Evolutionary conservation across 2,329 filamentous ascomycete genomes (phyloP).

Genomic region (Aspergillus fructus): DNA sequence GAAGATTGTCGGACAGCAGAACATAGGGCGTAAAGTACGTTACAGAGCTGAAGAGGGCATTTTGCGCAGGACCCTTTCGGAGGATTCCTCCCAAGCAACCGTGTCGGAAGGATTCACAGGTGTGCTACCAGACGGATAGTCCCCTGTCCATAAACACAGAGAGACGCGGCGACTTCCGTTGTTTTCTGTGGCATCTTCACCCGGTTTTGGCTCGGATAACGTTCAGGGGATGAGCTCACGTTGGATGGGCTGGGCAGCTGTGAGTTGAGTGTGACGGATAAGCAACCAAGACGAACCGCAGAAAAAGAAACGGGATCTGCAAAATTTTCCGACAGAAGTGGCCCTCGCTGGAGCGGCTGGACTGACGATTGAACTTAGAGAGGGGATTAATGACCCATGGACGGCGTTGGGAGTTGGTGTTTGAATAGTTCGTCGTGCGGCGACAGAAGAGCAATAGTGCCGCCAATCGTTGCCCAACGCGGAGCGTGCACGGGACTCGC

Average conservation of each 20-base stretch:
- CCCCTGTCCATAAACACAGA: not conserved
- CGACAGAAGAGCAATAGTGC: not conserved
- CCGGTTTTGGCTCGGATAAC: not conserved
- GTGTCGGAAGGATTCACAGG: constrained; percentile 16
- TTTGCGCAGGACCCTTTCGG: constrained; percentile 18
- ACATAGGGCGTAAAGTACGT: not conserved
- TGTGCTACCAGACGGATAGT: constrained; percentile 13
- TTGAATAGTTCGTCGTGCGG: not conserved
- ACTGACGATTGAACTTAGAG: too few relatives aligned
- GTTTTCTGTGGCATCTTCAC: not conserved
- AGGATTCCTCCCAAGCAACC: constrained; percentile 17
- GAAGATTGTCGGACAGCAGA: not conserved
- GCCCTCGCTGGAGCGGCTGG: too few relatives aligned
- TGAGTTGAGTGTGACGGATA: constrained; percentile 1
- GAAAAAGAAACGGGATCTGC: constrained; percentile 12
- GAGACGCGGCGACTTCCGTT: constrained; percentile 15
- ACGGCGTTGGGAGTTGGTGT: not conserved
- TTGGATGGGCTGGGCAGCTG: not conserved
- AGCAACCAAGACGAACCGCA: constrained; percentile 8
- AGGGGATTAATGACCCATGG: too few relatives aligned
- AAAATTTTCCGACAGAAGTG: constrained; percentile 5
- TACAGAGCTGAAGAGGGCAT: not conserved
- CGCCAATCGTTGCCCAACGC: constrained; percentile 3
- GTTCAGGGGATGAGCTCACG: not conserved
- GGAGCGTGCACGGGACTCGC: constrained; percentile 16